These are phyloP conservation scores for Thraustotheca clavata DNA, from an alignment of 352 stramenopile species.

Conservation along the genomic window DNA sequence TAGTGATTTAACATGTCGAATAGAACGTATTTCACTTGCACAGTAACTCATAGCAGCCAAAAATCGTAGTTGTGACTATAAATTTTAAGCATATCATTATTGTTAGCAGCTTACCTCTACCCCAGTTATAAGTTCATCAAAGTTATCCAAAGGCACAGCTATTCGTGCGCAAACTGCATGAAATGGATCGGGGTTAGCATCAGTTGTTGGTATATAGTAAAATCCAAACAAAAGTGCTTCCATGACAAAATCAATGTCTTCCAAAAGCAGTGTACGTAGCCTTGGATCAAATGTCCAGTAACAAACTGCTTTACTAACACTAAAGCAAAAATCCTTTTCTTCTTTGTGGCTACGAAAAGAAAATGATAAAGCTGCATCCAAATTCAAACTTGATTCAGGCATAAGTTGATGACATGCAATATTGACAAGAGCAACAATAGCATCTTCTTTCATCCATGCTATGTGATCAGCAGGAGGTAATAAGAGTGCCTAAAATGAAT, in stretches of 20 bases:
- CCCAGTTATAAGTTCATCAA: not conserved
- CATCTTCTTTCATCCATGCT: slow-evolving; percentile 40
- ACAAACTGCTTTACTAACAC: slow-evolving; percentile 50
- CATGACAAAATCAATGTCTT: slow-evolving; percentile 40
- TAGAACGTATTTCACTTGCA: slow-evolving; percentile 50
- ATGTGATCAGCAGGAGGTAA: not conserved
- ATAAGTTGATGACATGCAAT: slow-evolving; percentile 26
- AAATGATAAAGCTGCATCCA: slow-evolving; percentile 42
- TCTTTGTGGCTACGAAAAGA: slow-evolving; percentile 34
- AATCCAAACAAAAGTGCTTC: slow-evolving; percentile 16
- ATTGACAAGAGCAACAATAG: slow-evolving; percentile 54
- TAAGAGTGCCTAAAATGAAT: not conserved
- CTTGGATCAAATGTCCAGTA: slow-evolving; percentile 62
- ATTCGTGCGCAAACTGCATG: slow-evolving; percentile 36
- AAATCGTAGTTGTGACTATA: slow-evolving; percentile 31
- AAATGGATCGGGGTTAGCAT: slow-evolving; percentile 24
- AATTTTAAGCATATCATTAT: too few relatives aligned
- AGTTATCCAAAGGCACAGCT: not conserved
- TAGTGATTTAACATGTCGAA: slow-evolving; percentile 48
- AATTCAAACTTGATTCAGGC: slow-evolving; percentile 34
- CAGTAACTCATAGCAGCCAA: slow-evolving; percentile 56
- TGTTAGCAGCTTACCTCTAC: slow-evolving; percentile 22
- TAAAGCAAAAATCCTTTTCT: slow-evolving; percentile 36
- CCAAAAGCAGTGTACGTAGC: slow-evolving; percentile 54
- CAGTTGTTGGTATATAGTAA: not conserved